phyloP scores from a whole-genome alignment of 441 rosid species.

The Corymbia calophylla region DNA sequence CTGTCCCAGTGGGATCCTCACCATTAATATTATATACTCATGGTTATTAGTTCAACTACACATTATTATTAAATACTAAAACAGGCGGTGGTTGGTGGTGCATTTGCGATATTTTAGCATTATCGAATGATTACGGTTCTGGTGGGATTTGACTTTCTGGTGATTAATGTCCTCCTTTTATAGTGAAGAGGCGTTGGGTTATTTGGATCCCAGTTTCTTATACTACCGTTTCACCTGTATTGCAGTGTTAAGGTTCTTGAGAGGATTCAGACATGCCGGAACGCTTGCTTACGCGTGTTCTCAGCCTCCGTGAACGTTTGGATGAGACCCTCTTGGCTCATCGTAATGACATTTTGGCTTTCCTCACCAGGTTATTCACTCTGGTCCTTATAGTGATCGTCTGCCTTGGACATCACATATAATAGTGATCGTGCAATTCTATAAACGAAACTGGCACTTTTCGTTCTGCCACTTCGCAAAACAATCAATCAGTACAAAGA shows the following conservation, averaged over 20 bases:
- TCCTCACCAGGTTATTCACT: constrained; percentile 61
- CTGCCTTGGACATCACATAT: background rate
- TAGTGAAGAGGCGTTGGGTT: background rate
- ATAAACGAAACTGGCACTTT: background rate
- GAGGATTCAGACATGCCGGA: constrained; percentile 39
- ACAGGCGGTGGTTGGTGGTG: constrained; percentile 10
- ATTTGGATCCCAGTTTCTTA: background rate
- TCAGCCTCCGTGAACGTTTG: constrained; percentile 92
- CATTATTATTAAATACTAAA: background rate
- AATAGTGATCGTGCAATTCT: background rate
- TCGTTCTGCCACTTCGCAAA: background rate
- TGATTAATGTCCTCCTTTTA: background rate
- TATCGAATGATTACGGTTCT: background rate
- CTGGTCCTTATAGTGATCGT: background rate
- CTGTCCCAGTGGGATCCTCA: background rate
- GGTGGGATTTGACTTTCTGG: constrained; percentile 13
- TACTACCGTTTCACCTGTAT: constrained; percentile 2
- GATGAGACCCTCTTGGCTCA: constrained; percentile 66
- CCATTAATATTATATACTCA: background rate
- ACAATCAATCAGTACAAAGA: background rate
- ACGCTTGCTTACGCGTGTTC: constrained; percentile 65
- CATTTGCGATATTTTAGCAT: constrained; percentile 8
- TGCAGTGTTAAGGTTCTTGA: background rate
- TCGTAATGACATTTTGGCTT: constrained; percentile 81
- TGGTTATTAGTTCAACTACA: background rate